Evolutionary conservation across 371 early-diverging fungal species (phyloP), one percentile per base, ranked within the genome.

Genomic region (Enteropsectra breve): DNA sequence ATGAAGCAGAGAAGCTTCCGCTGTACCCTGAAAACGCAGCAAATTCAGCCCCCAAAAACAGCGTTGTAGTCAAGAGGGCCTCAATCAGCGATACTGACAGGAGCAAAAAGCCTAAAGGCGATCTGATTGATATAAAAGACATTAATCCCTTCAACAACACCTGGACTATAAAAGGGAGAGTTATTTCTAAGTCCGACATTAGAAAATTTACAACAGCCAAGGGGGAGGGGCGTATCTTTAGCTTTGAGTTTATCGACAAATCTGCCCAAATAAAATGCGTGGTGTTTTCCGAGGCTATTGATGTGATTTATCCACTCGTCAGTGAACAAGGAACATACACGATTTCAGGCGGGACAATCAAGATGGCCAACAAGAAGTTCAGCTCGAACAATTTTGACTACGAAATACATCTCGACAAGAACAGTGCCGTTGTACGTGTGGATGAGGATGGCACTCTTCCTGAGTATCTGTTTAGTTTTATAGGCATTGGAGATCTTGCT

Each of bases 291-390:
- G 75, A 76, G 33, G 23, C 40, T 15, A 77, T 72, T 1, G 76
- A 76, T 56, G 37, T 54, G 5, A 73, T 80, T 61, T 73, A 61
- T 62, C 65, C 71, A 0, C 40, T 74, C 15, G 37, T 80, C 21
- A 73, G 74, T 46, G 29, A 71, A 18, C 64, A 69, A 21, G 62
- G 69, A 24, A 69, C 60, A 3, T 76, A 71, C 47, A 63, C 37
- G 8, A 59, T 80, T 23, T 23, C 63, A 30, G 69, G 74, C 53
- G 80, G 77, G 43, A 28, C 47, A 21, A 29, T 77, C 6, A 80
- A 80, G 61, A 67, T 76, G 69, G 74, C 77, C 15, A 77, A 77
- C 53, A 73, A 70, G 58, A 43, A 63, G 36, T 77, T 50, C 55
- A 32, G 52, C 26, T 63, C 52, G 32, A 68, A 66, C 33, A 70